phyloP scores from a whole-genome alignment of 129 eudicot genomes.

The Helianthus tuberosus region DNA sequence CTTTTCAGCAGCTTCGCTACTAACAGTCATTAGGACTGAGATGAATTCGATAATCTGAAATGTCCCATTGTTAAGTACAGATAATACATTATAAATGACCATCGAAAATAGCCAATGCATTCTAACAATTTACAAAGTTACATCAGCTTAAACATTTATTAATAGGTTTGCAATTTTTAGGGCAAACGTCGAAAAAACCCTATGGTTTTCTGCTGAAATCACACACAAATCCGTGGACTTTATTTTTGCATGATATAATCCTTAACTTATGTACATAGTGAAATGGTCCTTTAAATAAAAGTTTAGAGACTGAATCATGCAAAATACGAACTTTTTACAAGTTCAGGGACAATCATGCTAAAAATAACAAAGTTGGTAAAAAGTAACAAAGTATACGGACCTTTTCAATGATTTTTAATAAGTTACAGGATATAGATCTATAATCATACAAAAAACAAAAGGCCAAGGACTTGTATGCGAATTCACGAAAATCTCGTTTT shows the following conservation, averaged over 20 bases:
- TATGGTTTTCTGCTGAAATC: background rate
- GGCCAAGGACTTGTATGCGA: background rate
- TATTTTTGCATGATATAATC: background rate
- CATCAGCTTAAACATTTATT: too few species aligned
- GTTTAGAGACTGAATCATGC: background rate
- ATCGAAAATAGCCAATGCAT: constrained; percentile 1
- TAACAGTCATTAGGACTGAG: constrained; percentile 76
- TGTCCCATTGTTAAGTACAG: constrained; percentile 19
- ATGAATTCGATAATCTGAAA: constrained; percentile 89
- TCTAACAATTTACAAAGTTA: background rate
- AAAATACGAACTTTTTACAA: background rate
- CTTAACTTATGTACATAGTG: background rate
- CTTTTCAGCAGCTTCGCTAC: constrained; percentile 87
- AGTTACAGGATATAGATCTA: background rate
- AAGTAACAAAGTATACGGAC: background rate
- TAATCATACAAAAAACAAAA: background rate
- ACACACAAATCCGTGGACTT: background rate
- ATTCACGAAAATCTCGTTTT: background rate
- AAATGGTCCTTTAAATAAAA: background rate
- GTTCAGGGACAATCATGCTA: constrained; percentile 9
- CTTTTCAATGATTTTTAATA: background rate
- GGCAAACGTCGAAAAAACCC: background rate
- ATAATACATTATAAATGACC: constrained; percentile 16
- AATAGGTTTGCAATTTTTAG: background rate
- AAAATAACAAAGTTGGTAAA: background rate